phyloP scores from a whole-genome alignment of 345 rosid genomes.

The Arabidopsis suecica region DNA sequence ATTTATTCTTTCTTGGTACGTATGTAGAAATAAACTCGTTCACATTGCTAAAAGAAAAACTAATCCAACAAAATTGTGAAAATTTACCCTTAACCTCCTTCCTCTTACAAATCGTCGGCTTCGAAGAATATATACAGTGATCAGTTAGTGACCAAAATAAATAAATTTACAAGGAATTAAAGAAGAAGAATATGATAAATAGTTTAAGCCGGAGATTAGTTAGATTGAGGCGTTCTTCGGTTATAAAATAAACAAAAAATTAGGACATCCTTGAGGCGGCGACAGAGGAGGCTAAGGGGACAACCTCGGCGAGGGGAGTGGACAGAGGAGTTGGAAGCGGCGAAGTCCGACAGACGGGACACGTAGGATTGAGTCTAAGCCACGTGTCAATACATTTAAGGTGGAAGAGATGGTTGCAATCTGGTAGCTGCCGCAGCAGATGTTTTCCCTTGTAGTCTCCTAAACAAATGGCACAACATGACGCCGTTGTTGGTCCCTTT shows the following conservation, averaged over 20 bases:
- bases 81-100: neutral
- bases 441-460: constrained; percentile 74
- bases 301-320: constrained; percentile 83
- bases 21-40: neutral
- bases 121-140: constrained; percentile 21
- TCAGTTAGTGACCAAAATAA: constrained; percentile 27
- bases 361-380: constrained; percentile 74
- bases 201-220: neutral
- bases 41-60: neutral
- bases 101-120: neutral
- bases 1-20: neutral
- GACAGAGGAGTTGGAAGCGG: constrained; percentile 83
- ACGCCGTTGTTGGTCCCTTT: constrained; percentile 54
- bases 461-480: constrained; percentile 82
- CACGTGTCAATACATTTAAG: constrained; percentile 85
- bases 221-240: neutral
- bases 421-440: constrained; percentile 65
- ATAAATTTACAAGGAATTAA: neutral
- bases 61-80: constrained; percentile 29
- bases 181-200: neutral
- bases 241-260: constrained; percentile 1
- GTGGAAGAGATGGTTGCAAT: constrained; percentile 82
- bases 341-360: constrained; percentile 82
- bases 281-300: constrained; percentile 60
- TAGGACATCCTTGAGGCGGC: constrained; percentile 50